Conservation (phyloP, 345 rosid species). For the Draba incana region DNA sequence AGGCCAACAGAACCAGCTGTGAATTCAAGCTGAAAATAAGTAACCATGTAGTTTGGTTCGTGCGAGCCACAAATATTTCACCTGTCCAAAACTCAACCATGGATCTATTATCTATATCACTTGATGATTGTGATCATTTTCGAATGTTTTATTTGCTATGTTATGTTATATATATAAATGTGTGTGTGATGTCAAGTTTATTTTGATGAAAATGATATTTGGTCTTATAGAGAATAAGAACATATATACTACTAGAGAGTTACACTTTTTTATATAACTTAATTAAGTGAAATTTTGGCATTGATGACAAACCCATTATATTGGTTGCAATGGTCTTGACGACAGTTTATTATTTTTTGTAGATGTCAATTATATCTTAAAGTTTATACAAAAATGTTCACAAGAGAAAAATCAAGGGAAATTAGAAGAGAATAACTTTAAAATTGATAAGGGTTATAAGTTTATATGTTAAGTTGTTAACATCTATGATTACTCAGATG, state of each 20-base stretch:
- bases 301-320: not conserved
- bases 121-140: not conserved
- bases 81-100: conserved; percentile 10
- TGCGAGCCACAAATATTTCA: not conserved
- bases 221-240: not conserved
- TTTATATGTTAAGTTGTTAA: too few relatives aligned
- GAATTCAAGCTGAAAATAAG: conserved; percentile 30
- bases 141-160: too few relatives aligned
- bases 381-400: too few relatives aligned
- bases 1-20: conserved; percentile 39
- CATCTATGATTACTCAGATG: too few relatives aligned
- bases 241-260: not conserved
- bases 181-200: not conserved
- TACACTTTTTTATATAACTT: not conserved
- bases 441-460: too few relatives aligned
- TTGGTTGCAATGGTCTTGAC: not conserved
- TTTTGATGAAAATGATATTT: not conserved
- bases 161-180: not conserved
- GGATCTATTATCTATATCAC: not conserved
- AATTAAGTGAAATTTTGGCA: not conserved
- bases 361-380: too few relatives aligned
- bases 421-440: too few relatives aligned
- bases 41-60: conserved; percentile 17
- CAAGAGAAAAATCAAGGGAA: too few relatives aligned
- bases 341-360: too few relatives aligned